Base-by-base conservation (phyloP, 2,329 filamentous ascomycete species). In the Thielaviopsis ethacetica region DNA sequence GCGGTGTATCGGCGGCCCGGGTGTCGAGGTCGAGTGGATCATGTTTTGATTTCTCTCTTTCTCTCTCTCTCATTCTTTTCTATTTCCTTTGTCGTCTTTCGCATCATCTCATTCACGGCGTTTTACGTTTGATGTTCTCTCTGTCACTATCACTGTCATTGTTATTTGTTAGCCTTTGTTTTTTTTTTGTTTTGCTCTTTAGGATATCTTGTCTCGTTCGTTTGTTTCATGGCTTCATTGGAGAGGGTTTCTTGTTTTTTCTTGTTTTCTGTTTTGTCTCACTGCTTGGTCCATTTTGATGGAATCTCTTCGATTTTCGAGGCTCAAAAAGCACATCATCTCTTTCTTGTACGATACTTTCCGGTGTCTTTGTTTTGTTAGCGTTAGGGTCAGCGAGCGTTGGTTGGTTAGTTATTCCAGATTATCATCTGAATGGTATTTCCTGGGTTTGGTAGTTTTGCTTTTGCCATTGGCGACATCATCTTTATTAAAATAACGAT, bases 21-120 rank as follows among this genome's bases (percentile, higher is more conserved):
- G 77, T 19, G 71, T 76, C 21, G 80, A 82, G 53, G 78, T 82
- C 21, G 81, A 84, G 69, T 83, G 80, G 80, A 83, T 83, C 66
- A 83, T 84, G 79, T 81, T 83, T 68, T 84, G 55, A 60, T 52
- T 55, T 34, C 56, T 12, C 10, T 12, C 30, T 34, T 38, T 27
- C 49, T 41, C 2, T 27, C 13, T 7, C 52, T 51, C 2, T 30
- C 22, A 3, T 15, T 56, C 27, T 55, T 30, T 60, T 59, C 17
- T 56, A 13, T 56, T 49, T 44, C 50, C 27, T 19, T 27, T n/a
- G 21, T 22, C 3, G 3, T 44, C 15, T 30, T 17, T 30, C 53
- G 12, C 13, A n/a, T 24, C 19, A 54, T 54, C n/a, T 54, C 30
- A 30, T 54, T 22, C 19, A 27, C 9, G 53, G 26, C 19, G 21